phyloP scores from a whole-genome alignment of 371 early-diverging fungal genomes.

The Mortierella sp. region DNA sequence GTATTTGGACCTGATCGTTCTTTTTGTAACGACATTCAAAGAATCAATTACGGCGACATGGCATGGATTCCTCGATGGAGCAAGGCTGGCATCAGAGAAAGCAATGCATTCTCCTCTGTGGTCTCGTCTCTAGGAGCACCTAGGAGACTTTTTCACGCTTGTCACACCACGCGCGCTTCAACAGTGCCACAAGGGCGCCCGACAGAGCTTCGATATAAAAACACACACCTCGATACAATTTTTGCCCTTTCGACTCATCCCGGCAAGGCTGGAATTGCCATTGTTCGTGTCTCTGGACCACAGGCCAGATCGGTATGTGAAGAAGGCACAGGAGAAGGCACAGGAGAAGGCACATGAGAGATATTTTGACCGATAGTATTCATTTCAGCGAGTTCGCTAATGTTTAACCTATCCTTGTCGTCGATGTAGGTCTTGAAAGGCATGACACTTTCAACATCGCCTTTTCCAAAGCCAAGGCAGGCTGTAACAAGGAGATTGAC shows the following conservation, averaged over 20 bases:
- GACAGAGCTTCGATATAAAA: constrained; percentile 34
- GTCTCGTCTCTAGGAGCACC: background rate
- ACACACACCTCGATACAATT: constrained; percentile 71
- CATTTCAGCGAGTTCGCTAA: background rate
- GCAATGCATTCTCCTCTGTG: background rate
- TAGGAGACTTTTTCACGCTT: background rate
- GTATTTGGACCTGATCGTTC: background rate
- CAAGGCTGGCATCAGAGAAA: background rate
- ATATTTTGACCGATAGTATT: background rate
- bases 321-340: background rate
- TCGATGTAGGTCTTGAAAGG: constrained; percentile 33
- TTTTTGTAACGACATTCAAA: background rate
- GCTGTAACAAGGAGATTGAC: constrained; percentile 66
- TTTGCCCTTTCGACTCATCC: constrained; percentile 84
- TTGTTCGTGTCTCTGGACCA: constrained; percentile 83
- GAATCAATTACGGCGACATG: background rate
- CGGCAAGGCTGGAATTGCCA: constrained; percentile 86
- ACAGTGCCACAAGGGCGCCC: background rate
- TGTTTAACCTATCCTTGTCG: background rate
- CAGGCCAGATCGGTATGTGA: constrained; percentile 64
- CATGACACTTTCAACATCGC: constrained; percentile 34
- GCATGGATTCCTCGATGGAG: constrained; percentile 12
- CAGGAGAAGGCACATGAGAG: no score
- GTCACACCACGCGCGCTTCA: background rate
- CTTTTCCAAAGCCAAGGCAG: constrained; percentile 61